These are phyloP conservation scores for Lactarius indigo DNA, from an alignment of 768 basidiomycete genomes.

Conservation along the genomic window DNA sequence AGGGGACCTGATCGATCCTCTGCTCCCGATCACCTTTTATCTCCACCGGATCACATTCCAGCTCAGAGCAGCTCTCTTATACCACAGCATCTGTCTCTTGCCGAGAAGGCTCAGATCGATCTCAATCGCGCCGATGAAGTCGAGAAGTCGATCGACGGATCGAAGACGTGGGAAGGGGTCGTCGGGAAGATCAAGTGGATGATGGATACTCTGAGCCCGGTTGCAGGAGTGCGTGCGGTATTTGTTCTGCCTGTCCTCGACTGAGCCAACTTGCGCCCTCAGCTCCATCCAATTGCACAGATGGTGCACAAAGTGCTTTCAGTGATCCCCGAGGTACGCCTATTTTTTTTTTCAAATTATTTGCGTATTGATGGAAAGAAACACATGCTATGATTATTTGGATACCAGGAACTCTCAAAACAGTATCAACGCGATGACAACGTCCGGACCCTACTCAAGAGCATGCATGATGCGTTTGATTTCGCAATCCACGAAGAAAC, in stretches of 20 bases:
- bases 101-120: not conserved
- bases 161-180: not conserved
- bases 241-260: not conserved
- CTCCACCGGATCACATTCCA: not conserved
- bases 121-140: not conserved
- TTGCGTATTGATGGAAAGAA: not conserved
- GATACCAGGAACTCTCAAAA: not conserved
- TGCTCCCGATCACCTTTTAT: not conserved
- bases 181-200: not conserved
- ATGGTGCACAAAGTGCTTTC: not conserved
- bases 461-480: not conserved
- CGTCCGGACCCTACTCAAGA: not conserved
- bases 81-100: not conserved
- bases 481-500: not conserved
- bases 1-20: not conserved
- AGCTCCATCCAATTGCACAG: not conserved
- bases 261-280: not conserved
- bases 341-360: too few species aligned
- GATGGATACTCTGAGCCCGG: not conserved
- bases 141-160: not conserved
- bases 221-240: not conserved
- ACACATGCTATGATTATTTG: not conserved
- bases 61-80: not conserved
- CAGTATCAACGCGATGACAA: not conserved
- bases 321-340: not conserved